Conservation (phyloP, 768 basidiomycete genomes). For the Lactarius vividus region DNA sequence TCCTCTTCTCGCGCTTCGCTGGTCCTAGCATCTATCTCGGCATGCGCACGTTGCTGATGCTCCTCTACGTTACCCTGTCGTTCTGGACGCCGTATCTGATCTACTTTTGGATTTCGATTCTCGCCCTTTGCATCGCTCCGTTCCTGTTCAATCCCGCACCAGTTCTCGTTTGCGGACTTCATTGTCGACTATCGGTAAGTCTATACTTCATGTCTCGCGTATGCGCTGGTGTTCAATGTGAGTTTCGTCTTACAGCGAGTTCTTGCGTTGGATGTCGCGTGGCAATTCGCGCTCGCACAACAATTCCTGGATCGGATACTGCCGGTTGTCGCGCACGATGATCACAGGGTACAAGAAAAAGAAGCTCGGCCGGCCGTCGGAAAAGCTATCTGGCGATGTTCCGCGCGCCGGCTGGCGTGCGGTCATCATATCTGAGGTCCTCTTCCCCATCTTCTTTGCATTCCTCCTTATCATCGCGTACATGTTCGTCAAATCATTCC, state of each 20-base stretch:
- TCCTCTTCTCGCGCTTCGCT: constrained; percentile 96
- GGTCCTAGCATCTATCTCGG: constrained; percentile 98
- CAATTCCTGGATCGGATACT: constrained; percentile 99
- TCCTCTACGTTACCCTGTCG: constrained; percentile 90
- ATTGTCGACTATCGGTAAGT: constrained; percentile 89
- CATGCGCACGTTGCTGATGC: constrained; percentile 86
- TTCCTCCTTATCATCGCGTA: constrained; percentile 84
- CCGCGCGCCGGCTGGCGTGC: constrained; percentile 93
- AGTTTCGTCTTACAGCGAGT: constrained; percentile 60
- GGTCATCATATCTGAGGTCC: constrained; percentile 81
- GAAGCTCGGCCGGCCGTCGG: constrained; percentile 92
- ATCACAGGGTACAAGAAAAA: constrained; percentile 99
- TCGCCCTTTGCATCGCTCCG: constrained; percentile 89
- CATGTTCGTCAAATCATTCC: constrained; percentile 92
- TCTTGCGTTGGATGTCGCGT: constrained; percentile 97
- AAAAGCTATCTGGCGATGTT: constrained; percentile 93
- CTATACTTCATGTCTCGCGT: background rate
- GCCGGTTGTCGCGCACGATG: constrained; percentile 94
- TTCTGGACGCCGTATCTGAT: constrained; percentile 90
- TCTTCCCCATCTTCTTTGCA: constrained; percentile 86
- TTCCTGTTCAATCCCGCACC: constrained; percentile 99
- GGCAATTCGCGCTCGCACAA: constrained; percentile 96
- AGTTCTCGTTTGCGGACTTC: constrained; percentile 96
- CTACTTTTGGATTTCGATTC: constrained; percentile 97
- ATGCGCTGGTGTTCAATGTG: background rate